Evolutionary conservation across 1,139 yeast species (phyloP), one percentile per base, ranked within the genome.

Genomic region (Suhomyces choctaworum): DNA sequence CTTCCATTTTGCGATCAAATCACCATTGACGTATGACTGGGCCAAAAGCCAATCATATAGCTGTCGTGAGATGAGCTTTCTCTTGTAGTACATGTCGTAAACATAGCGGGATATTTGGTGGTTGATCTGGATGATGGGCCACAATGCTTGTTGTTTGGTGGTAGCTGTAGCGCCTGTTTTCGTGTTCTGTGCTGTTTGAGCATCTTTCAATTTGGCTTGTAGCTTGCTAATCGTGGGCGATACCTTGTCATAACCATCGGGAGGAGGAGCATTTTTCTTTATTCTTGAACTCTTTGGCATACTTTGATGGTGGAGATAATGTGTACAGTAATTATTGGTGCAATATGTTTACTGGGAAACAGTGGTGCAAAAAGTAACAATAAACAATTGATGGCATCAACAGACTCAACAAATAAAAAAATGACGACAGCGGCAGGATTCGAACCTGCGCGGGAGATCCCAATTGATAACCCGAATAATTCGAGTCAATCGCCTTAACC

Each of bases 361-460:
- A n/a, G n/a, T n/a, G n/a, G n/a, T n/a, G n/a, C n/a, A n/a, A n/a
- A n/a, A n/a, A n/a, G n/a, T n/a, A n/a, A n/a, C n/a, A n/a, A n/a
- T n/a, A n/a, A n/a, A n/a, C n/a, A n/a, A n/a, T n/a, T n/a, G n/a
- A n/a, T n/a, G n/a, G n/a, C n/a, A n/a, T n/a, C n/a, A n/a, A n/a
- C n/a, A n/a, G n/a, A n/a, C n/a, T n/a, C n/a, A n/a, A 25, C 4
- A 15, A 15, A 4, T 12, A 32, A 38, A 38, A 34, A 29, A 31
- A 40, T 31, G 34, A 33, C 87, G 87, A 79, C 86, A 80, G 78
- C 83, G 73, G 85, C 87, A 80, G 87, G 87, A 80, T 79, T 81
- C 82, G 87, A 81, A 81, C 88, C 87, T 80, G 85, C 86, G 88
- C 85, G 85, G 87, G 85, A 76, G 73, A 71, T 75, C 82, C 85